phyloP scores from a whole-genome alignment of 768 basidiomycete species.

The Russula abietina region DNA sequence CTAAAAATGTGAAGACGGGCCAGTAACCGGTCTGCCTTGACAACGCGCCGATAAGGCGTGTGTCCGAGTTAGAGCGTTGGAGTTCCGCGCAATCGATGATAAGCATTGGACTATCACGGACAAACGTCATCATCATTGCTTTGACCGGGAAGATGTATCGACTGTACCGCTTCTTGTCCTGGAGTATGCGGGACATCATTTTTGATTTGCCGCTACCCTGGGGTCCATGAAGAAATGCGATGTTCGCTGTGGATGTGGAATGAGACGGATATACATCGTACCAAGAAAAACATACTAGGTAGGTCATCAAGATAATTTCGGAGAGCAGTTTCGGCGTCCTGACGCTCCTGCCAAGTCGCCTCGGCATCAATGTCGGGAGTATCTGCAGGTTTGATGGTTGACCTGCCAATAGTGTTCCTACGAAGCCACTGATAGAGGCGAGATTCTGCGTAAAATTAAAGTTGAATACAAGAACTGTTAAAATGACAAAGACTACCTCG shows the following conservation, averaged over 20 bases:
- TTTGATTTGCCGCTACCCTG: constrained; percentile 75
- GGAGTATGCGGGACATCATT: constrained; percentile 50
- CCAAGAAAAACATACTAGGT: constrained; percentile 47
- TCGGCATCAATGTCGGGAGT: constrained; percentile 28
- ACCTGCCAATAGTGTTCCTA: constrained; percentile 51
- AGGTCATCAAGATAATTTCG: constrained; percentile 69
- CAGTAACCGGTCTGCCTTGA: constrained; percentile 84
- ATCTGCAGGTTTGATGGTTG: constrained; percentile 30
- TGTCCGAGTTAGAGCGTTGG: constrained; percentile 62
- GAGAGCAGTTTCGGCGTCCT: constrained; percentile 64
- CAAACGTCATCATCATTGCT: constrained; percentile 40
- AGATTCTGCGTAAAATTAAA: constrained; percentile 45
- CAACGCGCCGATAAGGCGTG: constrained; percentile 57
- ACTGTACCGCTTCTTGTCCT: constrained; percentile 46
- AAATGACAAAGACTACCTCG: constrained; percentile 41
- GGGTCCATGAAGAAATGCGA: constrained; percentile 76
- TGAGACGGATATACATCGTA: neutral
- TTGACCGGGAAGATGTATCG: neutral
- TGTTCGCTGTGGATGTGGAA: constrained; percentile 43
- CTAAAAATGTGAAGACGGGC: constrained; percentile 82
- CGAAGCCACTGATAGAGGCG: constrained; percentile 72
- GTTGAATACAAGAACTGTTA: neutral
- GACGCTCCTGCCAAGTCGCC: constrained; percentile 79
- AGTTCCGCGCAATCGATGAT: constrained; percentile 82
- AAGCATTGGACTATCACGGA: constrained; percentile 37